phyloP scores from a whole-genome alignment of 2,329 filamentous ascomycete species.

The Fusarium sp. region DNA sequence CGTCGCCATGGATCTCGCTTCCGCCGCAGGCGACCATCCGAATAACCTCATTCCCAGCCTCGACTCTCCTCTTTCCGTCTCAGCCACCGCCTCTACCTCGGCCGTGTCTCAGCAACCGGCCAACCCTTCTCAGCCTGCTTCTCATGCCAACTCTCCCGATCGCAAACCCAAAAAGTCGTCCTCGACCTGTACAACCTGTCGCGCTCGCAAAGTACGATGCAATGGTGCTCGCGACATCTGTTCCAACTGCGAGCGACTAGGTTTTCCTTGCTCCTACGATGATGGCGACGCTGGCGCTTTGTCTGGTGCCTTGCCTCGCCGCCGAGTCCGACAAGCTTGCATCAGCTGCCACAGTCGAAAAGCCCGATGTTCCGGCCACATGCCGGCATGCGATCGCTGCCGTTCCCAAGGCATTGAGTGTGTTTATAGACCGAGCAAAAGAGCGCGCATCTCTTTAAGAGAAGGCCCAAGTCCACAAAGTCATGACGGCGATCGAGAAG shows the following conservation, averaged over 20 bases:
- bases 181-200: constrained; percentile 66
- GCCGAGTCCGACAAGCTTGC: constrained; percentile 68
- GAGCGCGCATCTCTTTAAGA: constrained; percentile 48
- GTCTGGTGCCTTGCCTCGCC: constrained; percentile 61
- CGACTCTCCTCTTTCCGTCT: constrained; percentile 43
- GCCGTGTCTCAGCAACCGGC: constrained; percentile 26
- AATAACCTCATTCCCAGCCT: constrained; percentile 45
- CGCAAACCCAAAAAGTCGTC: constrained; percentile 58
- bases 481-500: constrained; percentile 53
- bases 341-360: constrained; percentile 70
- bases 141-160: constrained; percentile 49
- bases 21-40: constrained; percentile 46
- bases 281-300: constrained; percentile 59
- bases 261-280: constrained; percentile 69
- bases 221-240: constrained; percentile 66
- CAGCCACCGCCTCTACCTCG: constrained; percentile 18
- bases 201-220: constrained; percentile 69
- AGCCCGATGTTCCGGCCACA: constrained; percentile 69
- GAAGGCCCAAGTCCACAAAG: constrained; percentile 51
- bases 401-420: constrained; percentile 67
- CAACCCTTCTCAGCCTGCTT: constrained; percentile 39
- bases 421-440: constrained; percentile 64
- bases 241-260: constrained; percentile 69
- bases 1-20: constrained; percentile 49
- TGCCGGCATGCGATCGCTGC: constrained; percentile 65